phyloP scores from a whole-genome alignment of 257 asterid species.

The Solanum verrucosum region DNA sequence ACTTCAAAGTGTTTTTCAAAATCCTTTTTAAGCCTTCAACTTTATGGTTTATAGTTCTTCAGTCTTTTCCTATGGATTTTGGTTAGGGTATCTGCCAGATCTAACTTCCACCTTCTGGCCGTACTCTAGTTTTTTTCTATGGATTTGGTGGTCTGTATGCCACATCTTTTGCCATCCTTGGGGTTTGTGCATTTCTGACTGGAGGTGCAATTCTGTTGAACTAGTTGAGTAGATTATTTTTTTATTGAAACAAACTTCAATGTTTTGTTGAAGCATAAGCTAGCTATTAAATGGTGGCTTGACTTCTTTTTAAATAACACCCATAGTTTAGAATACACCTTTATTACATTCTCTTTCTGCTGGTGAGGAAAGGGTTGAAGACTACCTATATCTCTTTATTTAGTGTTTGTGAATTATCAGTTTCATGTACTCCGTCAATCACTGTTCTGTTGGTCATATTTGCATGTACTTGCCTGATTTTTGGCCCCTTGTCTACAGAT shows the following conservation, averaged over 20 bases:
- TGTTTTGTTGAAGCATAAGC: neutral
- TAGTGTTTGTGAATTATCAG: neutral
- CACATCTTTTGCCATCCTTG: neutral
- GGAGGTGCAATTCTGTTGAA: neutral
- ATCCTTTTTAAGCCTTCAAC: neutral
- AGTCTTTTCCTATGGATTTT: neutral
- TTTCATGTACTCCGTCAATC: neutral
- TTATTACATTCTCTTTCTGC: neutral
- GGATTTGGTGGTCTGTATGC: neutral
- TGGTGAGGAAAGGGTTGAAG: neutral
- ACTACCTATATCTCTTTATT: neutral
- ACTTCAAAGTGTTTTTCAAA: neutral
- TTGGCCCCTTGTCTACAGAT: constrained; percentile 32
- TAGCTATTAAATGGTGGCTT: neutral
- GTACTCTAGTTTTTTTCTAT: neutral
- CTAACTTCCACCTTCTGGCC: neutral
- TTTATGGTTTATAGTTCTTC: neutral
- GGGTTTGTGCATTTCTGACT: neutral
- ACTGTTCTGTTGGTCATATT: neutral
- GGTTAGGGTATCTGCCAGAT: neutral
- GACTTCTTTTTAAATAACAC: neutral
- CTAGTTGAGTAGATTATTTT: neutral
- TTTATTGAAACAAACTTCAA: neutral
- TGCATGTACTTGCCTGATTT: constrained; percentile 5
- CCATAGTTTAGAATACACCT: neutral